Evolutionary conservation across 2,329 filamentous ascomycete genomes (phyloP), one percentile per base, ranked within the genome.

Genomic region (Alternaria ethzedia): DNA sequence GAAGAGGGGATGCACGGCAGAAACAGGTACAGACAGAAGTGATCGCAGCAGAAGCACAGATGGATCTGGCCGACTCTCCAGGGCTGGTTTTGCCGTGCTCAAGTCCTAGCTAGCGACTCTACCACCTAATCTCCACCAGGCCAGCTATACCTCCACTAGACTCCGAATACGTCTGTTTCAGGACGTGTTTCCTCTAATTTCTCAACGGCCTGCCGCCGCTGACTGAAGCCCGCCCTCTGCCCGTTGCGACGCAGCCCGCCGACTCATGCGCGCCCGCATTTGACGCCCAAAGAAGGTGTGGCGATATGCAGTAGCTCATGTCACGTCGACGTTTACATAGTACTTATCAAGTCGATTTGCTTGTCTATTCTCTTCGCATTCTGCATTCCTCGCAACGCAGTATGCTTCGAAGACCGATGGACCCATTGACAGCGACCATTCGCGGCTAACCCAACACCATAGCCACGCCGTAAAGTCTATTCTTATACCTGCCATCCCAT

Each of bases 211-310:
- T 46, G 57, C 54, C 52, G 51, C 54, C 46, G 41, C 54, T 52
- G 57, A 51, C 58, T 36, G 32, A 36, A 36, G 32, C 15, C 15
- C 32, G 32, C 15, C 32, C 28, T 23, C 20, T 15, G 44, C 46
- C 45, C 11, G 43, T 44, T 17, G 36, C 28, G 23, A 30, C 32
- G 20, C 17, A 23, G 17, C 28, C 49, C 13, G 26, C 47, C 66
- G 54, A 63, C 45, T 57, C 58, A 54, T 68, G 63, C 63, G 54
- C 61, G 60, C 26, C 56, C 36, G 57, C 51, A 45, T 61, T 41
- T 61, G 57, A 63, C 65, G 59, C 54, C n/a, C 21, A 57, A 30
- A 21, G 41, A 23, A 32, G 41, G 25, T 36, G 28, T 41, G 20
- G 52, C 62, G 13, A 44, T 15, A 20, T 49, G 57, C 58, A 64